Evolutionary conservation across 352 stramenopile species (phyloP).

Genomic region (Pythium myriotylum): DNA sequence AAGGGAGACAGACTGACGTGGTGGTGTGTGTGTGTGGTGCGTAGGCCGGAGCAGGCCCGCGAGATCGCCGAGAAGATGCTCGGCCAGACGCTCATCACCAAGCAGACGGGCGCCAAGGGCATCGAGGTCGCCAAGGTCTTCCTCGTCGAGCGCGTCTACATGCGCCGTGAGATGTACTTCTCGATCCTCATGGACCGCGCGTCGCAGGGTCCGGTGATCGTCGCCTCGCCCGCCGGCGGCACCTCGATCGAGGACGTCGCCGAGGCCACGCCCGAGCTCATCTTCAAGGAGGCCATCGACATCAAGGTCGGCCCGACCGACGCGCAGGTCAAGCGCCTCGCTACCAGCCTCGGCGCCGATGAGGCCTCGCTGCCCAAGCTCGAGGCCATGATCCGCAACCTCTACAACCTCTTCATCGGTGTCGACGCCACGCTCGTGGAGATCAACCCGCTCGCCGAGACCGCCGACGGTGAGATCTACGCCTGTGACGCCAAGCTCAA

Average conservation of each 20-base stretch:
- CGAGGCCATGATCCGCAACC: constrained; percentile 75
- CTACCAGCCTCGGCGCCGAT: constrained; percentile 72
- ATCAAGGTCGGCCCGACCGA: constrained; percentile 92
- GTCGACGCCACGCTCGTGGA: constrained; percentile 97
- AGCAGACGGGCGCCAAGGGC: constrained; percentile 90
- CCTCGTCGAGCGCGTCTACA: constrained; percentile 93
- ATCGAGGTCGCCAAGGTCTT: constrained; percentile 92
- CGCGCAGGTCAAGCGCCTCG: constrained; percentile 75
- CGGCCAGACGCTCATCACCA: constrained; percentile 96
- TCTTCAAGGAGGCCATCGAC: constrained; percentile 95
- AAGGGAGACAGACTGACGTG: too few species aligned
- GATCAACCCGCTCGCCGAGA: constrained; percentile 99
- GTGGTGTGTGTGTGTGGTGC: too few species aligned
- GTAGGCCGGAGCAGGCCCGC: constrained; percentile 67
- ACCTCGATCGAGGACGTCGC: constrained; percentile 98
- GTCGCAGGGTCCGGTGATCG: constrained; percentile 94
- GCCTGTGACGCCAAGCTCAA: constrained; percentile 98
- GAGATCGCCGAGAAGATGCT: constrained; percentile 91
- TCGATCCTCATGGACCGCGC: constrained; percentile 98
- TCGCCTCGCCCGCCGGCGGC: constrained; percentile 94
- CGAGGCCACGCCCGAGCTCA: constrained; percentile 91
- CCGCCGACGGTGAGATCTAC: constrained; percentile 93
- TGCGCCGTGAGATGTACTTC: constrained; percentile 98
- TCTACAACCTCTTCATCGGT: constrained; percentile 97
- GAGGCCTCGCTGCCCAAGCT: constrained; percentile 55